phyloP scores from a whole-genome alignment of 441 rosid genomes.

The Eutrema salsugineum region DNA sequence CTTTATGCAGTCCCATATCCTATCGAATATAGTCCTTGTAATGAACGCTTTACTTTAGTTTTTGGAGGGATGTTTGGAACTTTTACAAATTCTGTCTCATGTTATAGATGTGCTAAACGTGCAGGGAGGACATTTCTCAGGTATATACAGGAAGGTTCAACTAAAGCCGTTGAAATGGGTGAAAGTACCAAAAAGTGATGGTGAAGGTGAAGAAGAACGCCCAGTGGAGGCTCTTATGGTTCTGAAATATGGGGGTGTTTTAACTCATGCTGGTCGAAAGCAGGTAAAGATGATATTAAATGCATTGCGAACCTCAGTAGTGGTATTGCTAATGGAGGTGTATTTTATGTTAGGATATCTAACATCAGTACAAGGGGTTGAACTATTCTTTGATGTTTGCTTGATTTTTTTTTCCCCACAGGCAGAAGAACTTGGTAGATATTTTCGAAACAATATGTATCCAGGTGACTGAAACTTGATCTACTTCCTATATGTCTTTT shows the following conservation, averaged over 20 bases:
- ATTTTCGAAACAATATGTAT: slow-evolving; percentile 91
- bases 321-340: background rate
- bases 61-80: background rate
- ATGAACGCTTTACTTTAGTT: background rate
- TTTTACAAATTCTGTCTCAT: background rate
- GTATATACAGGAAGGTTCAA: slow-evolving; percentile 97
- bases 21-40: background rate
- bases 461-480: slow-evolving; percentile 58
- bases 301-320: background rate
- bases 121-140: slow-evolving; percentile 99
- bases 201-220: slow-evolving; percentile 93
- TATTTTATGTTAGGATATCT: background rate
- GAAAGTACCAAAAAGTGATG: slow-evolving; percentile 59
- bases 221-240: slow-evolving; percentile 97
- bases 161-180: slow-evolving; percentile 93
- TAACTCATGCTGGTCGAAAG: slow-evolving; percentile 99
- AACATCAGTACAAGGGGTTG: background rate
- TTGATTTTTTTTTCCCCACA: slow-evolving; percentile 32
- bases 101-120: slow-evolving; percentile 25
- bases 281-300: slow-evolving; percentile 51
- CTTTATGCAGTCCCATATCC: background rate
- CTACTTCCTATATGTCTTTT: slow-evolving; percentile 1
- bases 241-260: slow-evolving; percentile 98
- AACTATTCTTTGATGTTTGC: background rate
- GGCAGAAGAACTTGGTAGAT: slow-evolving; percentile 99